Conservation (phyloP, 306 rosid genomes). For the barrel medic (Medicago truncatula) region MtrunA17r5.0-ANR NC_053044.1:56297501-56298000, state of each 20-base stretch:
- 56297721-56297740: conserved; percentile 98
- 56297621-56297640: conserved; percentile 64
- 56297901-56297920: neutral
- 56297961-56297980: neutral
- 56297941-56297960: neutral
- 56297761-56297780: conserved; percentile 93
- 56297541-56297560: conserved; percentile 62
- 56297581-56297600: conserved; percentile 63
- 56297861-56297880: neutral
- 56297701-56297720: conserved; percentile 98
- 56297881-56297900: neutral
- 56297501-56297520: conserved; percentile 57
- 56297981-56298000: neutral
- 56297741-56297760: conserved; percentile 96
- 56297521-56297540: conserved; percentile 60
- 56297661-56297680: conserved; percentile 95
- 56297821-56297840: neutral
- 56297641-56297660: conserved; percentile 75
- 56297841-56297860: neutral
- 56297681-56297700: conserved; percentile 96
- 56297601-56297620: conserved; percentile 76
- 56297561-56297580: conserved; percentile 81
- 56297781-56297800: conserved; percentile 36
- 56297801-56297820: neutral
- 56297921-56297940: neutral